These are phyloP conservation scores for Gymnopilus junonius DNA, from an alignment of 768 basidiomycete species.

Conservation along the genomic window DNA sequence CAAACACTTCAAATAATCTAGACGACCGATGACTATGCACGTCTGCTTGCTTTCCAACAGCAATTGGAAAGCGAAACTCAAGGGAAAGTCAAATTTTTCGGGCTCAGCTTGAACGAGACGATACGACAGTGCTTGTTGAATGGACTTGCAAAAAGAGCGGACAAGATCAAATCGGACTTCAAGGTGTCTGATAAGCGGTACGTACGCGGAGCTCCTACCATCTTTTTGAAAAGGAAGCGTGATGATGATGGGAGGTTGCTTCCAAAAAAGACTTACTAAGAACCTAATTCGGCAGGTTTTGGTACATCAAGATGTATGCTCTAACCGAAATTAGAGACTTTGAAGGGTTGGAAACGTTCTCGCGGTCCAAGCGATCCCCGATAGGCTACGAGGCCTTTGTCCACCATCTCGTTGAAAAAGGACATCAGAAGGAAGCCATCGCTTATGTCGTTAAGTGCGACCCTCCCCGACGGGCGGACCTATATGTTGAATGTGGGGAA, in stretches of 20 bases:
- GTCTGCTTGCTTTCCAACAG: conserved; percentile 81
- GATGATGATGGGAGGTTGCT: neutral
- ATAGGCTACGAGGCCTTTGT: conserved; percentile 97
- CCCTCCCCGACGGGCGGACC: conserved; percentile 75
- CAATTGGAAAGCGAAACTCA: conserved; percentile 86
- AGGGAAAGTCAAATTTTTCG: conserved; percentile 80
- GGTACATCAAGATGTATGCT: conserved; percentile 90
- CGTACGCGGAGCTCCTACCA: conserved; percentile 19
- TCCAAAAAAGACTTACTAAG: neutral
- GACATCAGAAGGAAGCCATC: conserved; percentile 76
- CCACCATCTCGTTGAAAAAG: conserved; percentile 73
- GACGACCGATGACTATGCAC: conserved; percentile 90
- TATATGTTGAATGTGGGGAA: conserved; percentile 90
- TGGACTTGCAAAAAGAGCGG: conserved; percentile 84
- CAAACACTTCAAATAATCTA: conserved; percentile 31
- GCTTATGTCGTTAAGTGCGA: conserved; percentile 86
- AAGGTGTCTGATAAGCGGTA: conserved; percentile 95
- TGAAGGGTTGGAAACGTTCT: conserved; percentile 83
- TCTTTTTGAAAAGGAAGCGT: neutral
- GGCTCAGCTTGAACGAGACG: conserved; percentile 86
- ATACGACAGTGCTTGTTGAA: conserved; percentile 78
- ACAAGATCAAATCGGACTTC: conserved; percentile 87
- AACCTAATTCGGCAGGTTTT: conserved; percentile 62
- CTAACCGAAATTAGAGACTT: conserved; percentile 83
- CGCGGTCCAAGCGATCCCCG: conserved; percentile 86